These are phyloP conservation scores for Cubamyces sp. DNA, from an alignment of 768 basidiomycete genomes.

Conservation along the genomic window DNA sequence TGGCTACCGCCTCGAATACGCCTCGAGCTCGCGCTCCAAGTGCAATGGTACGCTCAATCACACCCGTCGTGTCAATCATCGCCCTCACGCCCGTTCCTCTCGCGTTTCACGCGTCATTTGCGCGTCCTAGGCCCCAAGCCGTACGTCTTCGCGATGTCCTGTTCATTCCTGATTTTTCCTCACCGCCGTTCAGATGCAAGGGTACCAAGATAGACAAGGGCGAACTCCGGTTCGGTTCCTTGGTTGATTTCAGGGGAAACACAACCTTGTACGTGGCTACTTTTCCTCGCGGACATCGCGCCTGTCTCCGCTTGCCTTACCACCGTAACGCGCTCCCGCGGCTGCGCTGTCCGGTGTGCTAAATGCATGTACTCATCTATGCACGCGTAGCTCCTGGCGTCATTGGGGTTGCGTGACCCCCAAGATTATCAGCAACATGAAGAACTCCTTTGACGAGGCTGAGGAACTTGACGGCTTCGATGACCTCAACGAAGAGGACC, in stretches of 20 bases:
- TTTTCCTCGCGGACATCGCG: neutral
- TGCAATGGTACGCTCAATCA: slow-evolving; percentile 67
- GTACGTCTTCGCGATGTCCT: slow-evolving; percentile 35
- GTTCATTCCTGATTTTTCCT: slow-evolving; percentile 10
- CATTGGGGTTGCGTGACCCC: slow-evolving; percentile 89
- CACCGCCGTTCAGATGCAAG: slow-evolving; percentile 36
- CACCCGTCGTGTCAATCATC: slow-evolving; percentile 29
- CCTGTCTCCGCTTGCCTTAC: neutral
- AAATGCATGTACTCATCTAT: neutral
- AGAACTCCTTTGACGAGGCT: slow-evolving; percentile 57
- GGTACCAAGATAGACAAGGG: slow-evolving; percentile 79
- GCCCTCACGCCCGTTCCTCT: slow-evolving; percentile 27
- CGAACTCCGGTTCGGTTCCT: slow-evolving; percentile 67
- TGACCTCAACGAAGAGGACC: slow-evolving; percentile 66
- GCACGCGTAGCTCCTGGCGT: slow-evolving; percentile 67
- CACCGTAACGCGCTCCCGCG: neutral
- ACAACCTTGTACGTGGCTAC: slow-evolving; percentile 59
- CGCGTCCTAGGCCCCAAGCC: slow-evolving; percentile 69
- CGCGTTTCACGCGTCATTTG: slow-evolving; percentile 35
- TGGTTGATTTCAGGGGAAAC: slow-evolving; percentile 76
- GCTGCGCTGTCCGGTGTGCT: neutral
- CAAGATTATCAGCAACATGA: slow-evolving; percentile 72
- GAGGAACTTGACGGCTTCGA: slow-evolving; percentile 88
- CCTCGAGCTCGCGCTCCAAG: slow-evolving; percentile 65
- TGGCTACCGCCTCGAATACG: slow-evolving; percentile 83